A percentile compares a stretch with the other conserved stretches of the same genome.
Conservation (phyloP, 805 yeast genomes). For the Schwanniomyces polymorphus region DNA sequence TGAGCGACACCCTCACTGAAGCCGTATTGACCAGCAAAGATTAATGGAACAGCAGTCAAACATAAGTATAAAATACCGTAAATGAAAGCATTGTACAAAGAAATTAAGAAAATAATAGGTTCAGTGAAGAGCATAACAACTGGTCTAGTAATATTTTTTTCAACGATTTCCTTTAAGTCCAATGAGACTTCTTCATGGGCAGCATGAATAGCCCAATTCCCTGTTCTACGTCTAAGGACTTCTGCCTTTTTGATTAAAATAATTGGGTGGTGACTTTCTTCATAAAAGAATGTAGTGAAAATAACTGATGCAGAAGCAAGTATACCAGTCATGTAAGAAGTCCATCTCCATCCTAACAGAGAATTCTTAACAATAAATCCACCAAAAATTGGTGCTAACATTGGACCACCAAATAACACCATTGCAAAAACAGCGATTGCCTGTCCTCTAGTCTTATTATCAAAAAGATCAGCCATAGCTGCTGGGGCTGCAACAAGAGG, state of each 20-base stretch:
- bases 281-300: constrained; percentile 25
- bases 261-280: constrained; percentile 43
- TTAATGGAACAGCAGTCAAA: constrained; percentile 44
- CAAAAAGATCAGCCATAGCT: constrained; percentile 78
- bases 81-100: constrained; percentile 48
- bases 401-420: constrained; percentile 77
- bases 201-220: constrained; percentile 40
- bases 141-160: constrained; percentile 38
- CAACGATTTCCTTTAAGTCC: constrained; percentile 29
- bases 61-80: constrained; percentile 48
- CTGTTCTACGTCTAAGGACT: constrained; percentile 36
- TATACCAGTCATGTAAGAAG: constrained; percentile 51
- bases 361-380: constrained; percentile 39
- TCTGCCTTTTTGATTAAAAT: constrained; percentile 32
- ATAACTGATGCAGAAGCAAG: constrained; percentile 31
- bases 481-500: constrained; percentile 83
- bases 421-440: constrained; percentile 72
- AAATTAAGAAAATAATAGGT: constrained; percentile 44
- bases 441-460: constrained; percentile 64
- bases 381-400: constrained; percentile 71
- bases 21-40: constrained; percentile 57
- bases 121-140: constrained; percentile 38
- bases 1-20: constrained; percentile 63
- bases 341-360: constrained; percentile 57
- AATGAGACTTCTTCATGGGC: constrained; percentile 37